Percentiles rank a stretch among this genome's conserved stretches.
These are phyloP conservation scores for Leucosporidium scottii DNA, from an alignment of 768 basidiomycete species.

Conservation along the genomic window DNA sequence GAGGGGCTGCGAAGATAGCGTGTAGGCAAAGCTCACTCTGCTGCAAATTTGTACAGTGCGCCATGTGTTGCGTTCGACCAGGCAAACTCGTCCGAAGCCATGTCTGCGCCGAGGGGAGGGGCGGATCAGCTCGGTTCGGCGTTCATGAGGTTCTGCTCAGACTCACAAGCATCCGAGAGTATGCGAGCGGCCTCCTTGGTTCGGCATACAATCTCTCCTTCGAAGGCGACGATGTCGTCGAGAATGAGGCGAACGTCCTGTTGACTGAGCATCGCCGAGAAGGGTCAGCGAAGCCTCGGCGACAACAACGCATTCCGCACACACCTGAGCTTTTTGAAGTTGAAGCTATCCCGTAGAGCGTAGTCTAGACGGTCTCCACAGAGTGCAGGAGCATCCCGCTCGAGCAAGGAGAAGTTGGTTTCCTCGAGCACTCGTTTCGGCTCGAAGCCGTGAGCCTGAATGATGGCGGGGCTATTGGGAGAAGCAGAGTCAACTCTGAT, in stretches of 20 bases:
- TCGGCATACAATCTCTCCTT: constrained; percentile 14
- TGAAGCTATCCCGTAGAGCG: background rate
- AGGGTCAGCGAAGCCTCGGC: background rate
- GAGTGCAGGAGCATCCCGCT: constrained; percentile 17
- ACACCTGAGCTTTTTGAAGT: background rate
- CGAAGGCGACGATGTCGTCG: background rate
- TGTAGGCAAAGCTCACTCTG: background rate
- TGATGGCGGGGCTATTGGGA: constrained; percentile 8
- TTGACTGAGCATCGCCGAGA: background rate
- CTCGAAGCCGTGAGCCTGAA: constrained; percentile 1
- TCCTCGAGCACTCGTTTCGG: constrained; percentile 14
- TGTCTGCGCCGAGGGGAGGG: background rate
- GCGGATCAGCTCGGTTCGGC: background rate
- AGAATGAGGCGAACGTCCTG: background rate
- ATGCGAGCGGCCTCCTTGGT: constrained; percentile 2
- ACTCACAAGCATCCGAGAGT: constrained; percentile 13
- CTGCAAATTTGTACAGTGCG: constrained; percentile 21
- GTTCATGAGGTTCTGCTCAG: too few relatives aligned
- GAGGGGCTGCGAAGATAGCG: background rate
- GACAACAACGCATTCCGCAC: too few relatives aligned
- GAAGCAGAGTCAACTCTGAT: background rate
- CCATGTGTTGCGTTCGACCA: constrained; percentile 22
- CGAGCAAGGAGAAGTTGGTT: constrained; percentile 19
- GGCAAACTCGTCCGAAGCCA: constrained; percentile 17
- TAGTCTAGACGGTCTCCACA: constrained; percentile 26